Base-by-base conservation (phyloP, 2,329 filamentous ascomycete genomes). In the Xylariales sp. region DNA sequence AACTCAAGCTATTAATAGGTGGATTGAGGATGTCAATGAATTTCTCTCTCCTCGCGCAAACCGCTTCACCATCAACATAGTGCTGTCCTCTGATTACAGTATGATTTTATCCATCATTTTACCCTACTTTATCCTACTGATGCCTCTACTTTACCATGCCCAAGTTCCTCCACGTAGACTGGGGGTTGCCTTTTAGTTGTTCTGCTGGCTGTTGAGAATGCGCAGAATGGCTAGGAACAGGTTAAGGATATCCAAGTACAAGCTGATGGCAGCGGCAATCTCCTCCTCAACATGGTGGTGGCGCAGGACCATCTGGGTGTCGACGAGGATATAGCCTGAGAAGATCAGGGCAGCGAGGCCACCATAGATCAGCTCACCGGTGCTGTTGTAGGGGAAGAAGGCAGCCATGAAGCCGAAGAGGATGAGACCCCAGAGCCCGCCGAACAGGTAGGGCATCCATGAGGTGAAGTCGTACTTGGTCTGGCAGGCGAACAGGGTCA, bases 211-310 rank as follows among this genome's bases (percentile, higher is more conserved):
- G 74, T 98, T 98, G 56, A 98, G 72, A 53, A 98, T 97, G 57
- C 93, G 78, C 57, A 98, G 72, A 56, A 98, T 98, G 37, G 88
- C 85, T 50, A 98, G 73, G 79, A 98, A 98, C 50, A 98, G 66
- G 75, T 98, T 98, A 71, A 97, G 88, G 48, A 97, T 82, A 62
- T 97, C 91, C 34, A 98, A 76, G 62, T 98, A 98, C 33, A 98
- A 75, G 58, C 87, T 93, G 63, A 98, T 95, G 8, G 88, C 83
- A 34, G 91, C 91, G 6, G 90, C 89, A 59, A 97, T 96, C 72
- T 96, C 90, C 75, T 96, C 91, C 67, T 98, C 93, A 37, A 96
- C 88, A 57, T 97, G 91, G 66, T 96, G 93, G 63, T 95, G 87
- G 56, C 90, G 81, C 78, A 98, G 85, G 45, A 98, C 81, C 52